Base-by-base conservation (phyloP, 768 basidiomycete species). In the Panaeolus papilionaceus region DNA sequence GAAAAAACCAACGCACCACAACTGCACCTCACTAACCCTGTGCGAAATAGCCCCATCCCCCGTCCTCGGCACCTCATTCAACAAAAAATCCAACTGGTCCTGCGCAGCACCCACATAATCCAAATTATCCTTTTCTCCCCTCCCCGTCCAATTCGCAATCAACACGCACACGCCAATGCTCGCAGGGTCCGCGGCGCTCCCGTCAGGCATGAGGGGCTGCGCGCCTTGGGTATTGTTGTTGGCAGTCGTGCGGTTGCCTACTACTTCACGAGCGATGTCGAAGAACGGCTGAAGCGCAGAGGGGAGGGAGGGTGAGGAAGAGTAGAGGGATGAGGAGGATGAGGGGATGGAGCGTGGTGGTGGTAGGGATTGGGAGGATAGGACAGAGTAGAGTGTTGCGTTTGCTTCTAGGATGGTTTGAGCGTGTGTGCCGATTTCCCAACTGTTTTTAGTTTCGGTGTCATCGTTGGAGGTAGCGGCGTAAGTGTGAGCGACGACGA, bases 31-130 rank as follows among this genome's bases (percentile, higher is more conserved):
- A 49, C 47, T 49, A 44, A 82, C 78, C 0, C 93, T 85, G 74
- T 96, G 95, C 9, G 92, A 94, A 28, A 96, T 88, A 0, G 95
- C 95, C 0, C 95, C 95, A 69, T 93, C 91, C 2, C 69, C 66
- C 1, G 92, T 90, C 70, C 80, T 82, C 6, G 93, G 90, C 2
- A 86, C 91, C 0, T 76, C 74, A 38, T 82, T 72, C 26, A 89
- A 78, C 40, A 95, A 74, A 72, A 81, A 95, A 9, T 88, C 78
- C 5, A 94, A 79, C 77, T 96, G 91, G 68, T 88, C 85, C 63
- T 69, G 76, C 20, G 92, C 92, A 26, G 92, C 93, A 2, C 80
- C 81, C n/a, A 0, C 84, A 75, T 89, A 94, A 71, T 89, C 80
- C 10, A 85, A 38, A 65, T 66, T 39, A 62, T 14, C 74, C 78